Percentiles rank a stretch among this genome's conserved stretches.
These are phyloP conservation scores for Colletotrichum salicis DNA, from an alignment of 2,329 filamentous ascomycete species.

Conservation along the genomic window DNA sequence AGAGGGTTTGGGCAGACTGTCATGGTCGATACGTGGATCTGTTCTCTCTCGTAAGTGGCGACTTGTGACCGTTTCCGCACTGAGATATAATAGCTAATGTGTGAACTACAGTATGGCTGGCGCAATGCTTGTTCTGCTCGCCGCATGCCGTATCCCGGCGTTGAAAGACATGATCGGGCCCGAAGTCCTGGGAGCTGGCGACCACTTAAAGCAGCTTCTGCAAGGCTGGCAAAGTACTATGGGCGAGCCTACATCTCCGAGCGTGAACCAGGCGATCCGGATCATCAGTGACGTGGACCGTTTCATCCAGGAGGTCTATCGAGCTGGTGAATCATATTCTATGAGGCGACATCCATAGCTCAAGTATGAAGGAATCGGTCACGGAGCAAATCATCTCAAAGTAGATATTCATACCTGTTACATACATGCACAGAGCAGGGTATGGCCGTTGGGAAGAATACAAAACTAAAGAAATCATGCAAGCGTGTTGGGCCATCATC, in stretches of 20 bases:
- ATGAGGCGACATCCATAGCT: conserved; percentile 9
- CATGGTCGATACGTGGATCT: conserved; percentile 65
- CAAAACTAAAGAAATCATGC: background rate
- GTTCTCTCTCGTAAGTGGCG: conserved; percentile 58
- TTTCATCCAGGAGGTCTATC: conserved; percentile 52
- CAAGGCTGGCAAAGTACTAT: conserved; percentile 54
- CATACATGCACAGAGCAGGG: background rate
- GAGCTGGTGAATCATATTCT: conserved; percentile 26
- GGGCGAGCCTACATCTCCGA: conserved; percentile 54
- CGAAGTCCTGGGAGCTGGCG: conserved; percentile 51
- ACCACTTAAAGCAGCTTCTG: conserved; percentile 53
- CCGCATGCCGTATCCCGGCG: conserved; percentile 52
- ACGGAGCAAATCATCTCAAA: background rate
- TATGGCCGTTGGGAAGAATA: background rate
- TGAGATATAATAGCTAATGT: background rate
- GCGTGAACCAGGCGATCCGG: conserved; percentile 57
- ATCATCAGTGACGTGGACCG: conserved; percentile 56
- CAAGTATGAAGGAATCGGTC: background rate
- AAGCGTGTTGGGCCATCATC: background rate
- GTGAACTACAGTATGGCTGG: conserved; percentile 54
- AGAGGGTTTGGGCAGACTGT: conserved; percentile 60
- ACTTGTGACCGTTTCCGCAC: background rate
- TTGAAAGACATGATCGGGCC: conserved; percentile 51
- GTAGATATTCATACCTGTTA: background rate
- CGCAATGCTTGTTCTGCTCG: conserved; percentile 60